These are phyloP conservation scores for Umbelopsis vinacea DNA, from an alignment of 192 early-diverging fungal species.

Conservation along the genomic window DNA sequence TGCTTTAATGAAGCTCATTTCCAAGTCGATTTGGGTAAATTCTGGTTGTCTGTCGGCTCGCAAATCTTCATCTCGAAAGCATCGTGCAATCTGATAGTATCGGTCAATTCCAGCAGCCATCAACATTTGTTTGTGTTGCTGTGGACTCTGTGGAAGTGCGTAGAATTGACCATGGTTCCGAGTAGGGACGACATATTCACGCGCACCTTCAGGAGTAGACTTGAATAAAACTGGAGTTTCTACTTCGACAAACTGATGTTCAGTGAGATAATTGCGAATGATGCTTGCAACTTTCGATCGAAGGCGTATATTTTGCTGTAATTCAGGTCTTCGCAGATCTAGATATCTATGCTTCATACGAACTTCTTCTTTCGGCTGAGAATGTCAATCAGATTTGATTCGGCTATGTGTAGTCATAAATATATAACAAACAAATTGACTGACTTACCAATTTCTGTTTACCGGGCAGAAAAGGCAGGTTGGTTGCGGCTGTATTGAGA, in stretches of 20 bases:
- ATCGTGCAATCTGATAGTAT: slow-evolving; percentile 92
- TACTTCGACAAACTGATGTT: slow-evolving; percentile 83
- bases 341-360: slow-evolving; percentile 77
- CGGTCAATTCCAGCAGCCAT: slow-evolving; percentile 90
- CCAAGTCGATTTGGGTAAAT: slow-evolving; percentile 94
- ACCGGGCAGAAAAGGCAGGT: slow-evolving; percentile 64
- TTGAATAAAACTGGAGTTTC: slow-evolving; percentile 93
- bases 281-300: slow-evolving; percentile 70
- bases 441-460: slow-evolving; percentile 52
- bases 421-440: not conserved
- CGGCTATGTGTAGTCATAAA: slow-evolving; percentile 29
- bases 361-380: slow-evolving; percentile 77
- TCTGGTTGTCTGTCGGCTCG: slow-evolving; percentile 91
- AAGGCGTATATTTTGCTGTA: slow-evolving; percentile 76
- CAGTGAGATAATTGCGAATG: slow-evolving; percentile 70
- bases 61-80: slow-evolving; percentile 90
- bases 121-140: slow-evolving; percentile 92
- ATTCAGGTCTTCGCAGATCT: slow-evolving; percentile 76
- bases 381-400: not conserved
- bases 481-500: slow-evolving; percentile 68
- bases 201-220: slow-evolving; percentile 90
- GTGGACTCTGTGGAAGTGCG: slow-evolving; percentile 90
- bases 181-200: slow-evolving; percentile 95
- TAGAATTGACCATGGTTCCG: slow-evolving; percentile 75
- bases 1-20: slow-evolving; percentile 82